Conservation (phyloP, 73 alveolate genomes). For the Blepharisma japonicum region DNA sequence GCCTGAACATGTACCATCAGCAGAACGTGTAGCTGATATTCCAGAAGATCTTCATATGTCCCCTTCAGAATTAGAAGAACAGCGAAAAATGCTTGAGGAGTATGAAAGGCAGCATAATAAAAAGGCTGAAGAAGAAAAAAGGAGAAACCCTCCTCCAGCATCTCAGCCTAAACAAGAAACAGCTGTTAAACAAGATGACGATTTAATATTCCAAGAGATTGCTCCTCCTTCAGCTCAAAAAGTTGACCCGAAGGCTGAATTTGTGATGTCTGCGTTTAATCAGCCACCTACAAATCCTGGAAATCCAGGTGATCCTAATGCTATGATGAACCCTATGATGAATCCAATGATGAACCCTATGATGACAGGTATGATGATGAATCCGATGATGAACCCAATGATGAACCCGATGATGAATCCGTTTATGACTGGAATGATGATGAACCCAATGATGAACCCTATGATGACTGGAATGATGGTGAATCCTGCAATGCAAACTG, state of each 20-base stretch:
- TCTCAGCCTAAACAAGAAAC: background rate
- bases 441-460: background rate
- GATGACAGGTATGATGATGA: background rate
- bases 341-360: background rate
- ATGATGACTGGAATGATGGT: conserved; percentile 19
- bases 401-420: background rate
- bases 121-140: background rate
- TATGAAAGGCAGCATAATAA: background rate
- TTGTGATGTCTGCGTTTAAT: background rate
- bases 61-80: background rate
- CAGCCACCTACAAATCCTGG: conserved; percentile 7
- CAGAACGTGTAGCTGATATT: background rate
- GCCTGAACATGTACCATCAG: background rate
- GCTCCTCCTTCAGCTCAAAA: background rate
- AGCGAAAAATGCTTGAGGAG: background rate
- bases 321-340: background rate
- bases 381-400: background rate
- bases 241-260: background rate
- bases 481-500: background rate
- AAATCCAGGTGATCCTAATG: background rate
- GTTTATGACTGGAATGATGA: background rate
- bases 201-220: background rate
- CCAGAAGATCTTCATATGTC: background rate
- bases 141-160: background rate
- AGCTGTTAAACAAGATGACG: background rate